Evolutionary conservation across 495 filamentous ascomycete genomes (phyloP).

Genomic region (Penicillium chermesinum): DNA sequence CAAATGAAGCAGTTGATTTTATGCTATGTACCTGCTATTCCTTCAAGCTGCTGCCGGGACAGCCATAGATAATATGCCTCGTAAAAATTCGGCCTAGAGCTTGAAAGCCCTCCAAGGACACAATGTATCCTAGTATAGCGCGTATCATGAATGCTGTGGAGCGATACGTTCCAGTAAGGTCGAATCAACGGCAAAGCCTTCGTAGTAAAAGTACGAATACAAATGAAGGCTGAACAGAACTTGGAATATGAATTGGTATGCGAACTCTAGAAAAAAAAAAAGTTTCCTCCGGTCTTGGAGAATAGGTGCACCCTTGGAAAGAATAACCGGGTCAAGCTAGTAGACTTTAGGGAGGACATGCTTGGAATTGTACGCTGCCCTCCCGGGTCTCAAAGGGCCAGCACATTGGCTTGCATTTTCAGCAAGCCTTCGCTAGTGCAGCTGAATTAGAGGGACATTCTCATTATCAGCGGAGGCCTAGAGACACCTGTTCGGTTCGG

Average conservation of each 20-base stretch:
- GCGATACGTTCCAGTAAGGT: too few relatives aligned
- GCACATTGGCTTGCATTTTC: neutral
- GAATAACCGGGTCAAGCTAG: constrained; percentile 4
- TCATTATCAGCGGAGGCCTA: constrained; percentile 2
- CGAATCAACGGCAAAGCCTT: too few relatives aligned
- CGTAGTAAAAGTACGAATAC: neutral
- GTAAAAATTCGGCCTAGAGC: too few relatives aligned
- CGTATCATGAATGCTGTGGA: too few relatives aligned
- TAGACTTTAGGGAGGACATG: neutral
- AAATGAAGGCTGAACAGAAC: neutral
- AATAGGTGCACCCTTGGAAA: constrained; percentile 1
- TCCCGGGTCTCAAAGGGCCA: constrained; percentile 1
- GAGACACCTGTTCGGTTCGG: neutral
- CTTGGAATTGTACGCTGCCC: neutral
- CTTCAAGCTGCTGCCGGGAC: too few relatives aligned
- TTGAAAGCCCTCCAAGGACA: too few relatives aligned
- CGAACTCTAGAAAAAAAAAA: constrained; percentile 2
- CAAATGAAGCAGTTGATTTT: too few relatives aligned
- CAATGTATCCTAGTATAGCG: too few relatives aligned
- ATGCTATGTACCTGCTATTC: too few relatives aligned
- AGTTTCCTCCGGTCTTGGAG: neutral
- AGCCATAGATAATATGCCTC: too few relatives aligned
- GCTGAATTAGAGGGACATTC: neutral
- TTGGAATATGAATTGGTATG: constrained; percentile 5
- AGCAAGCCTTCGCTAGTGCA: neutral